Evolutionary conservation across 441 rosid genomes (phyloP).

Genomic region (Biscutella auriculata): DNA sequence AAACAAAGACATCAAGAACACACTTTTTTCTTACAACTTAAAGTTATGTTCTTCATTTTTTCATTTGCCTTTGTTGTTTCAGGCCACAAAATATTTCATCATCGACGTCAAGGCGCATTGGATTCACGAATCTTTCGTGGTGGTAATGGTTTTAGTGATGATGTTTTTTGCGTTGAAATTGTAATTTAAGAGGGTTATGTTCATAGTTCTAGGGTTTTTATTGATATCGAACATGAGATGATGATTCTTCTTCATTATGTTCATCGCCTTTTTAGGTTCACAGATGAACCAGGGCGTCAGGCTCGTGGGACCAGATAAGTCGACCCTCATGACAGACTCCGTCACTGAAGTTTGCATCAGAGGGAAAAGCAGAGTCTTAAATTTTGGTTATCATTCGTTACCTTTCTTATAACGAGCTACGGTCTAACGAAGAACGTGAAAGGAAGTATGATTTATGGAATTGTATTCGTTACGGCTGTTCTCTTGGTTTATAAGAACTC

Average conservation of each 20-base stretch:
- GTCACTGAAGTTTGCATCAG: slow-evolving; percentile 49
- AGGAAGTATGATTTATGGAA: slow-evolving; percentile 80
- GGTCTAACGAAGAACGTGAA: slow-evolving; percentile 58
- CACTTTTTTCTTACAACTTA: not conserved
- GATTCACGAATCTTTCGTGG: slow-evolving; percentile 24
- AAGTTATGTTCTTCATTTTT: slow-evolving; percentile 2
- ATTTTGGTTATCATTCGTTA: slow-evolving; percentile 61
- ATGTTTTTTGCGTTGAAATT: slow-evolving; percentile 15
- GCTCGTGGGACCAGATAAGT: slow-evolving; percentile 70
- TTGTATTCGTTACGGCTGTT: slow-evolving; percentile 46
- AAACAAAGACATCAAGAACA: not conserved
- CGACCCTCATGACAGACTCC: slow-evolving; percentile 45
- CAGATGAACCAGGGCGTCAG: slow-evolving; percentile 72
- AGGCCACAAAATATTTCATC: slow-evolving; percentile 64
- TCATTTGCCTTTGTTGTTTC: slow-evolving; percentile 6
- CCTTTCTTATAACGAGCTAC: slow-evolving; percentile 53
- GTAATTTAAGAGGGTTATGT: slow-evolving; percentile 6
- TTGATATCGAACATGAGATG: slow-evolving; percentile 20
- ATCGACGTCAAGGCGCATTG: slow-evolving; percentile 26
- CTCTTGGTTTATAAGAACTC: slow-evolving; percentile 75
- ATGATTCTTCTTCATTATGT: slow-evolving; percentile 37
- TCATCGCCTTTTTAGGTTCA: slow-evolving; percentile 72
- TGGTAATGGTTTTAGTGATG: slow-evolving; percentile 18
- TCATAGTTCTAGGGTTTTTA: slow-evolving; percentile 14
- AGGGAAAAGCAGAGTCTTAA: slow-evolving; percentile 61